Conservation (phyloP, 306 rosid species). For the Cucurbita argyrosperma region DNA sequence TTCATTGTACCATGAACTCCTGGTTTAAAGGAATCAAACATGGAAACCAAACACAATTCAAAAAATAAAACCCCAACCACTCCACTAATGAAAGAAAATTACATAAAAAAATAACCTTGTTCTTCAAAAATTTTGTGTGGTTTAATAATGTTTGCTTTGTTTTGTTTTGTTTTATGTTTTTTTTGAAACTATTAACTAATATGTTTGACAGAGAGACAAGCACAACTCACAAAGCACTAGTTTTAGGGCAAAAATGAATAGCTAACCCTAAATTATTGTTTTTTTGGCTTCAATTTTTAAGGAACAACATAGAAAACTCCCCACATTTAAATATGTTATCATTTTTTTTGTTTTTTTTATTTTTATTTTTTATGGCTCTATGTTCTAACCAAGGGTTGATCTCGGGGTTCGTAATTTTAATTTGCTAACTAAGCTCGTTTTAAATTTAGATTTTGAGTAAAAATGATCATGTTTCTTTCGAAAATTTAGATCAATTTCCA, state of each 20-base stretch:
- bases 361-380: constrained; percentile 26
- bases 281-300: constrained; percentile 46
- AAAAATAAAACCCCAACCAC: constrained; percentile 29
- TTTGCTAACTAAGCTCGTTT: neutral
- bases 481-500: too few species aligned
- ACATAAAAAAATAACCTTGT: neutral
- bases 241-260: constrained; percentile 18
- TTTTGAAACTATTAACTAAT: neutral
- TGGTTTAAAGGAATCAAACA: constrained; percentile 70
- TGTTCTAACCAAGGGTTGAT: constrained; percentile 39
- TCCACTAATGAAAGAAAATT: constrained; percentile 39
- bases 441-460: neutral
- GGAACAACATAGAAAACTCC: constrained; percentile 32
- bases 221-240: constrained; percentile 78
- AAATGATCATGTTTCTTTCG: neutral
- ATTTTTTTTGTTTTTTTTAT: too few species aligned
- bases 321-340: neutral
- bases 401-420: constrained; percentile 37
- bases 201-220: constrained; percentile 37
- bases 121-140: constrained; percentile 2
- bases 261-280: constrained; percentile 20
- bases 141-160: constrained; percentile 13
- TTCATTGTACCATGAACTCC: constrained; percentile 34
- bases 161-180: neutral
- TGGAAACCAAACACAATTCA: constrained; percentile 27